These are phyloP conservation scores for Trypanosoma congolense DNA, from an alignment of 208 protist species.

Conservation along the genomic window DNA sequence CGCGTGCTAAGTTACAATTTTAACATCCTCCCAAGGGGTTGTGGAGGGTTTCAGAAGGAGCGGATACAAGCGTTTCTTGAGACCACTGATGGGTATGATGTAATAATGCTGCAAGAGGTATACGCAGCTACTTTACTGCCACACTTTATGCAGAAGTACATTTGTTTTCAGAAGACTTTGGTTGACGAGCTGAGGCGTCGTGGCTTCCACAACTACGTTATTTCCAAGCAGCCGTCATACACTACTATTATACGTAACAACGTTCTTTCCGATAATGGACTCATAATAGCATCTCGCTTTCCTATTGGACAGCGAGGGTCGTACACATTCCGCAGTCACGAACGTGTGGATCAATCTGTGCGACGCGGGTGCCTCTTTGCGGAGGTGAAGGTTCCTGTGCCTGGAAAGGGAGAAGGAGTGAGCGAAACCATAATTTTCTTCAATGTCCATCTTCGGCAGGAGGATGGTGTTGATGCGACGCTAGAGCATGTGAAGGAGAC, in stretches of 20 bases:
- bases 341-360: conserved; percentile 32
- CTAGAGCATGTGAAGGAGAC: conserved; percentile 77
- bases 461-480: conserved; percentile 43
- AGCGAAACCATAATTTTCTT: conserved; percentile 70
- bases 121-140: conserved; percentile 77
- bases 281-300: conserved; percentile 83
- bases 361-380: conserved; percentile 81
- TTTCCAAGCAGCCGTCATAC: conserved; percentile 80
- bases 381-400: conserved; percentile 62
- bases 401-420: conserved; percentile 20
- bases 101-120: conserved; percentile 83
- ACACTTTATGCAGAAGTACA: conserved; percentile 60
- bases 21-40: conserved; percentile 78
- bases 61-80: conserved; percentile 73
- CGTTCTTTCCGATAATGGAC: conserved; percentile 78
- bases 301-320: conserved; percentile 77
- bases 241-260: conserved; percentile 71
- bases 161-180: conserved; percentile 74
- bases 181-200: conserved; percentile 65
- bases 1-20: conserved; percentile 89
- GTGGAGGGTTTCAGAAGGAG: conserved; percentile 79
- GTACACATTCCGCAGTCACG: conserved; percentile 70
- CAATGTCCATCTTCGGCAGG: conserved; percentile 77
- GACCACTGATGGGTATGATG: conserved; percentile 68
- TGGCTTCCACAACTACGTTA: conserved; percentile 82